These are phyloP conservation scores for Phaeoacremonium minimum DNA, from an alignment of 2,329 filamentous ascomycete species.

Conservation along the genomic window DNA sequence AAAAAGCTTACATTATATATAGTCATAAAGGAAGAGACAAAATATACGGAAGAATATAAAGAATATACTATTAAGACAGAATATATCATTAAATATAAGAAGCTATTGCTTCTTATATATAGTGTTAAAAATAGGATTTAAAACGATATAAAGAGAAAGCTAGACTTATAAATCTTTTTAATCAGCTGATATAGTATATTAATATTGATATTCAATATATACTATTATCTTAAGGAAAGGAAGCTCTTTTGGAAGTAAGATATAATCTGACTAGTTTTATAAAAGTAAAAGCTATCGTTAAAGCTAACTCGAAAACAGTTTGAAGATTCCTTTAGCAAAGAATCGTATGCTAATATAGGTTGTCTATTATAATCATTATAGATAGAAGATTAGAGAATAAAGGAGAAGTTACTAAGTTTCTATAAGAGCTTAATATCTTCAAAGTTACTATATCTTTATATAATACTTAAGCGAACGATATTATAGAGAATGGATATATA, in stretches of 20 bases:
- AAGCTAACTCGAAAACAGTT: too few species aligned
- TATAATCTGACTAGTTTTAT: not conserved
- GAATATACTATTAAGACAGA: not conserved
- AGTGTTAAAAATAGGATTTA: not conserved
- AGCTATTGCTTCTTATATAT: not conserved
- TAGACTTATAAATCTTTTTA: not conserved
- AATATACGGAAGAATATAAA: too few species aligned
- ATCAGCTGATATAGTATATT: not conserved
- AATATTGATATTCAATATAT: not conserved
- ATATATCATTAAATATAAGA: not conserved
- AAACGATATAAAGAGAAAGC: fast-evolving
- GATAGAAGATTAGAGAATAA: too few species aligned
- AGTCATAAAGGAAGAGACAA: too few species aligned
- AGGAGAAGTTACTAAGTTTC: too few species aligned
- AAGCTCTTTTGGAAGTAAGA: not conserved
- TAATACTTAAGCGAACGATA: too few species aligned
- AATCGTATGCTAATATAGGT: too few species aligned
- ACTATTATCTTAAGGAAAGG: not conserved
- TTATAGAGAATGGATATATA: too few species aligned
- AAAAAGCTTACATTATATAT: not conserved
- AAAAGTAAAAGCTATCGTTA: not conserved
- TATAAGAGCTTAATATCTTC: too few species aligned
- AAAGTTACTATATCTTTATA: too few species aligned
- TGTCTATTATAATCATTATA: too few species aligned
- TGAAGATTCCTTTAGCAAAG: too few species aligned